A percentile compares a stretch with the other conserved stretches of the same genome.
These are phyloP conservation scores for Talaromyces sp. DNA, from an alignment of 2,329 filamentous ascomycete species.

Conservation along the genomic window DNA sequence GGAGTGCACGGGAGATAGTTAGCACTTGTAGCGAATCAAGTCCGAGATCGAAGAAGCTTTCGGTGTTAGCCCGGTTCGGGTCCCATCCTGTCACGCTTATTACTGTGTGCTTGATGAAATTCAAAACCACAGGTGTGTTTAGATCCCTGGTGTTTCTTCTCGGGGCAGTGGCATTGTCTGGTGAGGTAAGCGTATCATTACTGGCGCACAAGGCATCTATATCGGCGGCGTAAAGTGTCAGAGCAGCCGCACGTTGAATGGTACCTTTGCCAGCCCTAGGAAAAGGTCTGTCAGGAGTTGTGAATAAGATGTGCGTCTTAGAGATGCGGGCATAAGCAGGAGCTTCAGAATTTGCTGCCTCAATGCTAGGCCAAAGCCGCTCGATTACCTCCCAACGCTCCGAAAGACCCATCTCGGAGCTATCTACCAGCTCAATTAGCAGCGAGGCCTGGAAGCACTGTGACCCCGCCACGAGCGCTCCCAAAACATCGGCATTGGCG, in stretches of 20 bases:
- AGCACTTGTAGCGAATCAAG: background rate
- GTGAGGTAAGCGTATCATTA: background rate
- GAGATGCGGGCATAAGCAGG: background rate
- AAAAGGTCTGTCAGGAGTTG: background rate
- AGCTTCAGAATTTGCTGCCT: background rate
- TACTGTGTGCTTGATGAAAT: too few relatives aligned
- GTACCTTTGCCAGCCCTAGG: background rate
- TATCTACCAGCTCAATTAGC: slow-evolving; percentile 21
- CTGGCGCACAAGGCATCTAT: background rate
- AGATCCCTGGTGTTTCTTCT: too few relatives aligned
- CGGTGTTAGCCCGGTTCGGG: too few relatives aligned
- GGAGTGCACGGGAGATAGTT: background rate
- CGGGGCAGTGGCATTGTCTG: background rate
- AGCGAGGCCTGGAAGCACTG: slow-evolving; percentile 27
- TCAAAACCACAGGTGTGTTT: too few relatives aligned
- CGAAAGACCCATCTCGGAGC: background rate
- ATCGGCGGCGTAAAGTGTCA: background rate
- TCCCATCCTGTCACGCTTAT: too few relatives aligned
- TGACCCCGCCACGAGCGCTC: slow-evolving; percentile 23
- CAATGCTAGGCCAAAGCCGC: slow-evolving; percentile 23
- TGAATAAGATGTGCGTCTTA: slow-evolving; percentile 3
- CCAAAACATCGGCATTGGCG: slow-evolving; percentile 18
- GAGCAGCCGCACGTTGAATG: background rate
- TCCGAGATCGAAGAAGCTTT: too few relatives aligned
- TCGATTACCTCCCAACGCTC: slow-evolving; percentile 24